phyloP scores from a whole-genome alignment of 2,329 filamentous ascomycete species.

The Mycosphaerella sp. region DNA sequence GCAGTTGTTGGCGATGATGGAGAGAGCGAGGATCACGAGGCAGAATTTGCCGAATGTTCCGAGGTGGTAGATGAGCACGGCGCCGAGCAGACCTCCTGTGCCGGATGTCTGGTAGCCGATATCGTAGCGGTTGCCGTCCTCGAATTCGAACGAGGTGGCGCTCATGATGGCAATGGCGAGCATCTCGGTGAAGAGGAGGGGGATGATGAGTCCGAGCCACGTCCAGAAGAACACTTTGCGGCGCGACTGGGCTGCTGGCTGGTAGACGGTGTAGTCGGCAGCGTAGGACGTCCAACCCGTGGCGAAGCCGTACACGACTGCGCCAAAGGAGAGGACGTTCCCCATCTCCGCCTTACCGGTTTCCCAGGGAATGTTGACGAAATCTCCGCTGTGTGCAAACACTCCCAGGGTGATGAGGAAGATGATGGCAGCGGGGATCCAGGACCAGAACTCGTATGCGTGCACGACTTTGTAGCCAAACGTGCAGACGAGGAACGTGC shows the following conservation, averaged over 20 bases:
- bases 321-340: conserved; percentile 57
- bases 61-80: conserved; percentile 57
- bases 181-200: conserved; percentile 67
- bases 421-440: conserved; percentile 66
- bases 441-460: conserved; percentile 67
- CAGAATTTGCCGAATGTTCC: conserved; percentile 69
- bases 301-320: conserved; percentile 61
- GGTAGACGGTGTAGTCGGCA: conserved; percentile 75
- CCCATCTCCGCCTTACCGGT: conserved; percentile 55
- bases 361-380: conserved; percentile 56
- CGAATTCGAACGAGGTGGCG: conserved; percentile 51
- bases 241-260: conserved; percentile 56
- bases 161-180: conserved; percentile 65
- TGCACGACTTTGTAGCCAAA: conserved; percentile 74
- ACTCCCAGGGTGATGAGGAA: conserved; percentile 65
- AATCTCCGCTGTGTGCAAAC: conserved; percentile 62
- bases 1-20: conserved; percentile 43
- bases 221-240: conserved; percentile 63
- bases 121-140: conserved; percentile 50
- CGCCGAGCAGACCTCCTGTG: conserved; percentile 61
- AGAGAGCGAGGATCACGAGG: conserved; percentile 41
- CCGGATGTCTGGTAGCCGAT: conserved; percentile 51
- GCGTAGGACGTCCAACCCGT: conserved; percentile 70
- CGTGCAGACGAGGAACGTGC: conserved; percentile 63
- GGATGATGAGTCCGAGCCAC: conserved; percentile 62